A percentile compares a stretch with the other conserved stretches of the same genome.
Evolutionary conservation across 2,329 filamentous ascomycete species (phyloP).

Genomic region (Phialophora chinensis): DNA sequence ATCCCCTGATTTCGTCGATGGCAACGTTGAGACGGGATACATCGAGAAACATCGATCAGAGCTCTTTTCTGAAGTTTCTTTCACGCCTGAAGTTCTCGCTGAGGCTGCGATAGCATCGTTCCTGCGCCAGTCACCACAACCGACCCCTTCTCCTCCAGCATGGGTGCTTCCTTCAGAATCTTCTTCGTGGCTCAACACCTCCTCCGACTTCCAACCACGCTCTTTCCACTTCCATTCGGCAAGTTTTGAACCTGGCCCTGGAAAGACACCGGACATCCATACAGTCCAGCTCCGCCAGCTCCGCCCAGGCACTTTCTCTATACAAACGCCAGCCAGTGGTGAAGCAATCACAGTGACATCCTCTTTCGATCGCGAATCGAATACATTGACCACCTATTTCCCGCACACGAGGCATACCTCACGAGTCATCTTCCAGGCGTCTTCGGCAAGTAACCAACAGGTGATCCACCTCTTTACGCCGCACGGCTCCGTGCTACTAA

Average conservation of each 20-base stretch:
- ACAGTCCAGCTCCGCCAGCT: constrained; percentile 60
- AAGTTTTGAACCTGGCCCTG: constrained; percentile 34
- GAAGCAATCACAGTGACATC: constrained; percentile 55
- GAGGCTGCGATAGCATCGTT: constrained; percentile 84
- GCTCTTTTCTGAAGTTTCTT: constrained; percentile 70
- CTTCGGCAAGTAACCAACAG: constrained; percentile 35
- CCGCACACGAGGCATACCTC: constrained; percentile 79
- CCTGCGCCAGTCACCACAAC: constrained; percentile 42
- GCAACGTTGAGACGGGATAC: constrained; percentile 93
- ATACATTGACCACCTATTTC: constrained; percentile 75
- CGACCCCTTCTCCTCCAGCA: neutral
- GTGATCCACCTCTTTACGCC: constrained; percentile 76
- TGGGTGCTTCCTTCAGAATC: constrained; percentile 6
- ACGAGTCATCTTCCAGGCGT: constrained; percentile 65
- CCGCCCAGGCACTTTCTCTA: constrained; percentile 54
- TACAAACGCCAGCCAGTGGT: constrained; percentile 51
- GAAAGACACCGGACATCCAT: constrained; percentile 33
- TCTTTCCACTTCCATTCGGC: constrained; percentile 38
- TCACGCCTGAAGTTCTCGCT: constrained; percentile 75
- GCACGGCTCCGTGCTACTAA: constrained; percentile 63
- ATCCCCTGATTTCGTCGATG: constrained; percentile 79
- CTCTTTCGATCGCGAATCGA: constrained; percentile 52
- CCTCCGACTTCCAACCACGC: constrained; percentile 38
- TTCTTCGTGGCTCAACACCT: constrained; percentile 37
- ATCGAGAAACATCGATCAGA: constrained; percentile 86